Conservation (phyloP, 495 filamentous ascomycete genomes). For the Neurospora sp. region DNA sequence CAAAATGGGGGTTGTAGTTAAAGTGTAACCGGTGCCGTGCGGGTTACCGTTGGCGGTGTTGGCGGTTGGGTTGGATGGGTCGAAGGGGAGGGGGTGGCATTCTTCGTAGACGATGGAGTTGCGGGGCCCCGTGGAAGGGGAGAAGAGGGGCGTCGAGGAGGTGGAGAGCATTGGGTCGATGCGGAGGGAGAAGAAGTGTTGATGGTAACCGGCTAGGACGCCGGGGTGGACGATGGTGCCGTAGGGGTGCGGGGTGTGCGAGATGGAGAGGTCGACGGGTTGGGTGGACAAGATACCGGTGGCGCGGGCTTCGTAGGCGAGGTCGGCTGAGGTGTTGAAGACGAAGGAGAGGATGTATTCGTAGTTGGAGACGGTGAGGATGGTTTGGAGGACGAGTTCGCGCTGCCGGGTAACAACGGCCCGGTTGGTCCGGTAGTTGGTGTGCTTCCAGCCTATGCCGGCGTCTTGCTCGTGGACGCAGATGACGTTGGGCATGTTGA, state of each 20-base stretch:
- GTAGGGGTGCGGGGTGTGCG: constrained; percentile 42
- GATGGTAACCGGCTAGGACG: constrained; percentile 64
- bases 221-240: constrained; percentile 84
- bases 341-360: constrained; percentile 79
- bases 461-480: constrained; percentile 70
- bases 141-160: neutral
- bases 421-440: constrained; percentile 63
- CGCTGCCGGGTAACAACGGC: constrained; percentile 57
- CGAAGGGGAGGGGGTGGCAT: constrained; percentile 35
- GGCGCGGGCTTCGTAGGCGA: constrained; percentile 72
- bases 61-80: constrained; percentile 26
- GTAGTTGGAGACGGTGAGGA: constrained; percentile 73
- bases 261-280: constrained; percentile 61
- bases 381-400: constrained; percentile 67
- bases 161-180: constrained; percentile 54
- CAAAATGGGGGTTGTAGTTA: constrained; percentile 47
- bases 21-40: constrained; percentile 65
- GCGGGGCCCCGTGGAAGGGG: constrained; percentile 54
- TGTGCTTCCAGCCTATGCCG: constrained; percentile 75
- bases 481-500: constrained; percentile 59
- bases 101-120: constrained; percentile 67
- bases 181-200: constrained; percentile 85
- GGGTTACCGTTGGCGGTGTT: constrained; percentile 42
- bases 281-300: constrained; percentile 81
- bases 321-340: constrained; percentile 75